Base-by-base conservation (phyloP, 495 filamentous ascomycete genomes). In the Aspergillus bertholletiae region DNA sequence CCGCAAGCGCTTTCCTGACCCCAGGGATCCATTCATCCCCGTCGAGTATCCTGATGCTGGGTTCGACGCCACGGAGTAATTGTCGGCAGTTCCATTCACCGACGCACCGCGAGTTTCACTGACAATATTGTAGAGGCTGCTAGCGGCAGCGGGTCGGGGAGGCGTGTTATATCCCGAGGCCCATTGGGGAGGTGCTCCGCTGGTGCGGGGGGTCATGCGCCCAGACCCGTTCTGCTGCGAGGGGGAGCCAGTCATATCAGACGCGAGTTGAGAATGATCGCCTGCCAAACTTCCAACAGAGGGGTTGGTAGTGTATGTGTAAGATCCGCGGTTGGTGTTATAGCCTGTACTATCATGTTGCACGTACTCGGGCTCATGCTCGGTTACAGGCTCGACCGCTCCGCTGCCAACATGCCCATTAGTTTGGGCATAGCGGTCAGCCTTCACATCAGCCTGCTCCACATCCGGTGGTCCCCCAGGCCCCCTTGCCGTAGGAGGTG, bases 41-140 rank as follows among this genome's bases (percentile, higher is more conserved):
- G 76, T 66, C 17, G 76, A 67, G 41, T 84, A 82, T 26, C 72
- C 64, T 21, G 84, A 74, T 58, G 88, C 81, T 13, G 86, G 72
- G 54, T 76, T 74, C 3, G 78, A 77, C 11, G 80, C 73, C 46
- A 81, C 80, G 20, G 71, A 73, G 62, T 96, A 96, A 24, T 83
- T 82, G 63, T 92, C 90, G 1, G 76, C 63, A 1, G 81, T 63
- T 6, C 89, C 90, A 58, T 92, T 93, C 17, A 76, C 67, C 7
- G 84, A 73, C 1, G 84, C 76, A 5, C 81, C 84, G 17, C 90
- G 83, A 52, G 91, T 88, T 68, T 93, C 91, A 63, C 86, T 92
- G 68, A 96, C 92, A 43, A 93, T 84, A 72, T 87, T 94, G 78
- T 96, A 96, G 37, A 96, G 75, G 60, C 86, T 94, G 70, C 89